These are phyloP conservation scores for Dioszegia aurantiaca DNA, from an alignment of 768 basidiomycete species.

Conservation along the genomic window DNA sequence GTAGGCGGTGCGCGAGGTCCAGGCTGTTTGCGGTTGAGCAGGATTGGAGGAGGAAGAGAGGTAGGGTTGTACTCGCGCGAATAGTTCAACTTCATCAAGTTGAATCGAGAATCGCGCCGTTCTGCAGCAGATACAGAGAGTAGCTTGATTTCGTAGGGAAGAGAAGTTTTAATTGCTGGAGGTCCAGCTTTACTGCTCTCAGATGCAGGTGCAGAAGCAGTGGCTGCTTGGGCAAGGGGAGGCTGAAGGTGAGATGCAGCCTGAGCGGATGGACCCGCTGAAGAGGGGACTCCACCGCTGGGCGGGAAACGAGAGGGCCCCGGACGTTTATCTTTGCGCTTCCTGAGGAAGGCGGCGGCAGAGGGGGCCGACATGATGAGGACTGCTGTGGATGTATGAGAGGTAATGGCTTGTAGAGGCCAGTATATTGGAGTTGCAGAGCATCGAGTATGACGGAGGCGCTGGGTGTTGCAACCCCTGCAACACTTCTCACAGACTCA, in stretches of 20 bases:
- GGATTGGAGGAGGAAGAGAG: constrained; percentile 21
- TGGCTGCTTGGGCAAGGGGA: no score
- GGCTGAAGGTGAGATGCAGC: no score
- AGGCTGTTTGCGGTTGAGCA: constrained; percentile 42
- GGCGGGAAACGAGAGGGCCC: constrained; percentile 15
- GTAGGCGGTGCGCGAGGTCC: constrained; percentile 28
- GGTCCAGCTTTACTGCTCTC: constrained; percentile 8
- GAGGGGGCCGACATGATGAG: constrained; percentile 20
- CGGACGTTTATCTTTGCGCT: constrained; percentile 36
- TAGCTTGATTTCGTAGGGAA: constrained; percentile 37
- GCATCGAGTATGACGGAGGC: no score
- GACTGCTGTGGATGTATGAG: not conserved
- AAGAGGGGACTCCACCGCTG: constrained; percentile 1
- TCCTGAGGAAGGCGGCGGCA: constrained; percentile 37
- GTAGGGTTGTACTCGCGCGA: constrained; percentile 29
- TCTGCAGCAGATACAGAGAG: constrained; percentile 24
- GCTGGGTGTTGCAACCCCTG: constrained; percentile 1
- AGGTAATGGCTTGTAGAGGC: not conserved
- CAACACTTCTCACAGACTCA: no score
- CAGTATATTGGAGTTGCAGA: no score
- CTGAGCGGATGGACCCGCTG: constrained; percentile 10
- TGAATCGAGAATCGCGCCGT: constrained; percentile 25
- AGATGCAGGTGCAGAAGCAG: no score
- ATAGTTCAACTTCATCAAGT: constrained; percentile 36
- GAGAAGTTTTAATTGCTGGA: constrained; percentile 4